Percentiles rank a stretch among this genome's conserved stretches.
Conservation (phyloP, 2,329 filamentous ascomycete species). For the Fusarium circinatum region DNA sequence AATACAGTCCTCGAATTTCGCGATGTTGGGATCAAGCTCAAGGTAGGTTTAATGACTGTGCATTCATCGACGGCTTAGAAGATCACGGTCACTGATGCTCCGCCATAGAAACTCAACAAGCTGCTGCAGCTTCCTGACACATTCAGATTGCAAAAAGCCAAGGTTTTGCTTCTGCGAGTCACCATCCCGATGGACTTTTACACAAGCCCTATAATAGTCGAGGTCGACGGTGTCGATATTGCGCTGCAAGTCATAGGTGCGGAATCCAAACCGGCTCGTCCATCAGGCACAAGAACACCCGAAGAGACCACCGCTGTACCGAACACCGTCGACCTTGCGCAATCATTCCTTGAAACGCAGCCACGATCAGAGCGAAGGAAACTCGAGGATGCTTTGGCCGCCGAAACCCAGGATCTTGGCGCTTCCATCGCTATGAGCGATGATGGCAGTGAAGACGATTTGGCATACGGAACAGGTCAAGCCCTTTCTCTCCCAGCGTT, state of each 20-base stretch:
- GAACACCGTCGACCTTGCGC: slow-evolving; percentile 76
- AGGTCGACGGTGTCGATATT: slow-evolving; percentile 84
- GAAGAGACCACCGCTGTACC: slow-evolving; percentile 61
- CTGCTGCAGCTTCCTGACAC: slow-evolving; percentile 78
- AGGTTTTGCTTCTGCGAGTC: slow-evolving; percentile 78
- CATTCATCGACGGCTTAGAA: slow-evolving; percentile 13
- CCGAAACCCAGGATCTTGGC: slow-evolving; percentile 70
- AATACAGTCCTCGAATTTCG: slow-evolving; percentile 86
- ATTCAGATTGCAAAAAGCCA: slow-evolving; percentile 77
- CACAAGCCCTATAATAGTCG: slow-evolving; percentile 82
- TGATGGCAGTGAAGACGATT: slow-evolving; percentile 70
- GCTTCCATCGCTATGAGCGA: slow-evolving; percentile 70
- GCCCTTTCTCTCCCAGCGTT: slow-evolving; percentile 75
- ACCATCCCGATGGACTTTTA: slow-evolving; percentile 91
- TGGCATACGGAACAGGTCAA: slow-evolving; percentile 74
- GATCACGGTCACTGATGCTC: slow-evolving; percentile 35
- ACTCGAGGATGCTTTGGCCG: slow-evolving; percentile 74
- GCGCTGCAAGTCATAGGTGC: slow-evolving; percentile 63
- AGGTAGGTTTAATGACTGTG: slow-evolving; percentile 61
- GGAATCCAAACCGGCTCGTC: slow-evolving; percentile 47
- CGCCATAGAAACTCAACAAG: slow-evolving; percentile 76
- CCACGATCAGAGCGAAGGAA: slow-evolving; percentile 72
- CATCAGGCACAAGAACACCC: slow-evolving; percentile 52
- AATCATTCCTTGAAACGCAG: slow-evolving; percentile 81
- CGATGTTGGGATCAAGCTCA: slow-evolving; percentile 83